phyloP scores from a whole-genome alignment of 441 rosid genomes.

The Pelargonium citronellum region DNA sequence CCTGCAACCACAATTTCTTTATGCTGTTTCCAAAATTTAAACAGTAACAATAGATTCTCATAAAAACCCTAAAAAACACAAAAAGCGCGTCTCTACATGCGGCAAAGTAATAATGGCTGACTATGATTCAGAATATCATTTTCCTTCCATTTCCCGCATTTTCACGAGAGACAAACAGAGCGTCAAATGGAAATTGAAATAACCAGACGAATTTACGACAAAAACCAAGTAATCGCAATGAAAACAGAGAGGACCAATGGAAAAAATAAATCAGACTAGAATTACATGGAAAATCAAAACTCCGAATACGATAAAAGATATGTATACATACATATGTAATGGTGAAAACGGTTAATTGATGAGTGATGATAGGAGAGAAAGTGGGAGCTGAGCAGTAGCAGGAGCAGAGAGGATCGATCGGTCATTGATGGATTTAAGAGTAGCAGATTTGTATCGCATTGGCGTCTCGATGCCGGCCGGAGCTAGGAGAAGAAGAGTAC shows the following conservation, averaged over 20 bases:
- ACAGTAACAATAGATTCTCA: neutral
- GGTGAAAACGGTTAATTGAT: neutral
- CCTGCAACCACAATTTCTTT: neutral
- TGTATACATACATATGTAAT: neutral
- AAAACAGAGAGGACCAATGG: neutral
- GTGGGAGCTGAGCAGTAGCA: neutral
- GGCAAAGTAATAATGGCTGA: neutral
- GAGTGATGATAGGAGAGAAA: neutral
- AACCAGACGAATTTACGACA: neutral
- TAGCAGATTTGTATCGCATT: too few relatives aligned
- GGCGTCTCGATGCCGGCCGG: neutral
- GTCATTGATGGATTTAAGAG: neutral
- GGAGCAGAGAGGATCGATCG: neutral
- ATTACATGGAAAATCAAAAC: neutral
- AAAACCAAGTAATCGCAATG: neutral
- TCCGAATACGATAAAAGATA: neutral
- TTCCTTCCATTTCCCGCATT: neutral
- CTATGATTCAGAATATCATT: neutral
- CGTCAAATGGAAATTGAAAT: neutral
- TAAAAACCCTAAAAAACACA: neutral
- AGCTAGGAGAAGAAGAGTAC: neutral
- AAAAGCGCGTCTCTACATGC: neutral
- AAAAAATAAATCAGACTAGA: neutral
- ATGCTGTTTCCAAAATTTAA: too few relatives aligned
- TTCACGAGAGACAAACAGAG: slow-evolving; percentile 3